Conservation (phyloP, 805 yeast genomes). For the Metschnikowia shivogae region DNA sequence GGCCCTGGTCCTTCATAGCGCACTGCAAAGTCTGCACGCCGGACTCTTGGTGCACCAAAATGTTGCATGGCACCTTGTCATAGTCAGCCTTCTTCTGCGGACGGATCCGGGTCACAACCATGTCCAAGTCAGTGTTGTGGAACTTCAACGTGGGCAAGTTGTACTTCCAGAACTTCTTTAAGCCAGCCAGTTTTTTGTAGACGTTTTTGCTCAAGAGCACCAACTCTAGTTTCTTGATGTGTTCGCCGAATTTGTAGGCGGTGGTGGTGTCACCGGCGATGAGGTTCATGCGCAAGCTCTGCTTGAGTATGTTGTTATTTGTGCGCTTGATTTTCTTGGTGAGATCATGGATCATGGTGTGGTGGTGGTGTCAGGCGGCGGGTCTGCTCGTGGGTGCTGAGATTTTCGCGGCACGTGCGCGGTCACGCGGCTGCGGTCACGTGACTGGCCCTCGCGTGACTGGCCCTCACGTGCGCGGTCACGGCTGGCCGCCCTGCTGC, state of each 20-base stretch:
- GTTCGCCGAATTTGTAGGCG: conserved; percentile 28
- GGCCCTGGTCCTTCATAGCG: conserved; percentile 43
- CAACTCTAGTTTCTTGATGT: conserved; percentile 43
- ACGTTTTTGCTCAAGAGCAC: conserved; percentile 42
- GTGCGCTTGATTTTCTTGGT: conserved; percentile 12
- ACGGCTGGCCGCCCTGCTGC: too few species aligned
- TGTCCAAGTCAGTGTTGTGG: conserved; percentile 70
- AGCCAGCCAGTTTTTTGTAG: conserved; percentile 56
- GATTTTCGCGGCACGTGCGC: neutral
- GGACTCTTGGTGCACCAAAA: conserved; percentile 10
- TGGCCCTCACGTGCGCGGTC: too few species aligned
- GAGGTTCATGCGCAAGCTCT: conserved; percentile 46
- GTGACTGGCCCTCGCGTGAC: too few species aligned
- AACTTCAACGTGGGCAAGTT: conserved; percentile 74
- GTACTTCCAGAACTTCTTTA: conserved; percentile 70
- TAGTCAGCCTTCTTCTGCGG: conserved; percentile 11
- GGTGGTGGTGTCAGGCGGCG: neutral
- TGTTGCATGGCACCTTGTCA: conserved; percentile 11
- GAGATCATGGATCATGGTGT: conserved; percentile 5
- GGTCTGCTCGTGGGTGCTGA: neutral
- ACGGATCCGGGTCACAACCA: conserved; percentile 53
- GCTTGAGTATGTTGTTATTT: conserved; percentile 34
- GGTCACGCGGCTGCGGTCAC: neutral
- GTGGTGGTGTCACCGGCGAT: conserved; percentile 46
- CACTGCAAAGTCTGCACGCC: conserved; percentile 45